A percentile compares a stretch with the other conserved stretches of the same genome.
phyloP scores from a whole-genome alignment of 129 eudicot species.

The Artemisia argyi region DNA sequence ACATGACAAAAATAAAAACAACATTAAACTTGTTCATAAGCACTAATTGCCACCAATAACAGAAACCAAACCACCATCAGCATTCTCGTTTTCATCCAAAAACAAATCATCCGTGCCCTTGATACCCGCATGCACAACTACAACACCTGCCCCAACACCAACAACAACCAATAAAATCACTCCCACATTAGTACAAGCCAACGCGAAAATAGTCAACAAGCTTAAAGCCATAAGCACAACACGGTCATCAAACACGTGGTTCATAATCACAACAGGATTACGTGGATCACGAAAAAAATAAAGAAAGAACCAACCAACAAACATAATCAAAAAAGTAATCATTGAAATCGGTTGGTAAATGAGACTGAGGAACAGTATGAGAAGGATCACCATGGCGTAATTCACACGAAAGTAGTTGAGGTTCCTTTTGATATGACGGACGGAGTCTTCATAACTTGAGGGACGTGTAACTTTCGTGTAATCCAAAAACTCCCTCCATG shows the following conservation, averaged over 20 bases:
- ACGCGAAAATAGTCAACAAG: constrained; percentile 52
- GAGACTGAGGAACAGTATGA: constrained; percentile 63
- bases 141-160: constrained; percentile 42
- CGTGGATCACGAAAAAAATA: constrained; percentile 43
- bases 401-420: constrained; percentile 61
- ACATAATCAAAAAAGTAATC: constrained; percentile 66
- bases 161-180: constrained; percentile 54
- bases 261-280: constrained; percentile 39
- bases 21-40: constrained; percentile 2
- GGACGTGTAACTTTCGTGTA: constrained; percentile 45
- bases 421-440: constrained; percentile 56
- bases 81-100: constrained; percentile 67
- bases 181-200: constrained; percentile 67
- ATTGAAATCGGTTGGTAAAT: constrained; percentile 75
- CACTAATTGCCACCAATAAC: constrained; percentile 47
- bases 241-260: constrained; percentile 50
- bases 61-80: constrained; percentile 66
- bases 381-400: constrained; percentile 52
- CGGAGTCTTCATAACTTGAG: constrained; percentile 46
- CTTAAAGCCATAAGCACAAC: constrained; percentile 49
- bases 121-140: constrained; percentile 55
- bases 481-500: constrained; percentile 59
- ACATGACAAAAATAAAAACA: neutral
- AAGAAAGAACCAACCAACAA: constrained; percentile 55
- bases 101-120: constrained; percentile 62